Conservation (phyloP, 805 yeast species). For the Metschnikowia rubicola region DNA sequence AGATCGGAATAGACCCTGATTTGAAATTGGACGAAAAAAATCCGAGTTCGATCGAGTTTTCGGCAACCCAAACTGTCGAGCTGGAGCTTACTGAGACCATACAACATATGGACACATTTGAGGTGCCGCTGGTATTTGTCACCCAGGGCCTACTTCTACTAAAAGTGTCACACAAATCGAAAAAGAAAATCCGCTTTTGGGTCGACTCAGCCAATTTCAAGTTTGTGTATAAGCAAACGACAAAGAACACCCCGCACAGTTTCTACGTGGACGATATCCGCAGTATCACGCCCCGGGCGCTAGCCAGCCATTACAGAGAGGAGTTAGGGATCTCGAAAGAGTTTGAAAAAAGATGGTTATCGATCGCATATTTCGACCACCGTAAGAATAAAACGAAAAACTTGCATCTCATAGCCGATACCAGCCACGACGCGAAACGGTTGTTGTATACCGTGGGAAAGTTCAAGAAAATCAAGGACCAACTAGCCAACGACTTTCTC, state of each 20-base stretch:
- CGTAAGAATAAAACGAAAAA: conserved; percentile 67
- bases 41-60: too few relatives aligned
- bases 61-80: too few relatives aligned
- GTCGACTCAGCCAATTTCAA: conserved; percentile 54
- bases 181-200: conserved; percentile 52
- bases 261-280: conserved; percentile 59
- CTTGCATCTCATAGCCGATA: conserved; percentile 72
- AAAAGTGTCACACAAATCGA: conserved; percentile 68
- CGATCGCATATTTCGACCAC: conserved; percentile 65
- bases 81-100: conserved; percentile 5
- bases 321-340: conserved; percentile 73
- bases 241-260: conserved; percentile 22
- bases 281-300: conserved; percentile 57
- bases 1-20: too few relatives aligned
- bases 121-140: conserved; percentile 37
- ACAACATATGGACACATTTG: conserved; percentile 13
- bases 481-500: conserved; percentile 52
- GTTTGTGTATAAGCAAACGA: conserved; percentile 45
- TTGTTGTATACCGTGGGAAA: conserved; percentile 57
- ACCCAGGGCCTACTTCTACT: conserved; percentile 59
- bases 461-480: conserved; percentile 59
- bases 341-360: conserved; percentile 68
- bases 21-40: too few relatives aligned
- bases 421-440: conserved; percentile 54
- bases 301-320: conserved; percentile 82